Percentiles rank a stretch among this genome's conserved stretches.
Conservation (phyloP, 169 alveolate species). For the Plasmodium ovale region DNA sequence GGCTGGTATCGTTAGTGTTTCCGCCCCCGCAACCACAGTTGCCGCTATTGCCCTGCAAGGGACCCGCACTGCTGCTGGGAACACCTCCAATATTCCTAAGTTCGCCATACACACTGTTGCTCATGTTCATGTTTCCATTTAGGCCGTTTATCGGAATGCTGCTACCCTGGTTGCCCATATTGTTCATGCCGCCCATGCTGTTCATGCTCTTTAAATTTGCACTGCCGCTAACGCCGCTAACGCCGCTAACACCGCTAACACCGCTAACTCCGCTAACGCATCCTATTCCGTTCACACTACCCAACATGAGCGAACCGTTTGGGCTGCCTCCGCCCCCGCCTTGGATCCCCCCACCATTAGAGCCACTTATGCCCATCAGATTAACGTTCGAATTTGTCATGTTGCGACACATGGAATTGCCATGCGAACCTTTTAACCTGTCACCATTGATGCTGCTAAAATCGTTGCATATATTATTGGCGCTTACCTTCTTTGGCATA, state of each 20-base stretch:
- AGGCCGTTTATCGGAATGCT: background rate
- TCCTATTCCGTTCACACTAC: background rate
- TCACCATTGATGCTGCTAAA: conserved; percentile 3
- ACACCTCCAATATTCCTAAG: background rate
- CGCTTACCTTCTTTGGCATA: background rate
- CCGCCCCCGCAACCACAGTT: background rate
- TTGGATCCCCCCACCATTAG: background rate
- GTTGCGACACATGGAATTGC: conserved; percentile 4
- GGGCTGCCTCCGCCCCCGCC: background rate
- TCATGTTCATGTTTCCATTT: conserved; percentile 25
- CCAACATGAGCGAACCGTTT: background rate
- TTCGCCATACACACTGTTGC: conserved; percentile 13
- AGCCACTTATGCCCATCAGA: background rate
- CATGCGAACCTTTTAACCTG: background rate
- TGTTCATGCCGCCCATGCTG: background rate
- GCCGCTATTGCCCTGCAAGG: background rate
- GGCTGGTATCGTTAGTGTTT: conserved; percentile 18
- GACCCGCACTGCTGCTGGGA: background rate
- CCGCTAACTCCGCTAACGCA: background rate
- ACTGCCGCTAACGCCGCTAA: background rate
- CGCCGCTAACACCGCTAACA: background rate
- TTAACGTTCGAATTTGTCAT: conserved; percentile 13
- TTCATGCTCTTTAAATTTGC: conserved; percentile 3
- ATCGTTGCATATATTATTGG: conserved; percentile 25
- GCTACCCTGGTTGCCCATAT: conserved; percentile 1